Conservation (phyloP, 345 rosid genomes). For the Limnanthes douglasii region DNA sequence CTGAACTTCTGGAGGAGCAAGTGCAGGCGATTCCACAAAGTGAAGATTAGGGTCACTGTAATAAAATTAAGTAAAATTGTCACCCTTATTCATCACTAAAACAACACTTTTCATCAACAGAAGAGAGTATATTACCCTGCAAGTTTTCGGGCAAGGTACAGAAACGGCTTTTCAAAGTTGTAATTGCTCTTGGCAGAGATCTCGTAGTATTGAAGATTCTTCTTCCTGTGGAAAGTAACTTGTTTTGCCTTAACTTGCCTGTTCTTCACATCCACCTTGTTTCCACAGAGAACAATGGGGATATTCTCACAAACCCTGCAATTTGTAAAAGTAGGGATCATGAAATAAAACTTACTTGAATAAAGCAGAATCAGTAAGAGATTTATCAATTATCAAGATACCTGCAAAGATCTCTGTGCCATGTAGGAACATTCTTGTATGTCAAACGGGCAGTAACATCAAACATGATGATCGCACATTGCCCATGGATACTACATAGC, state of each 20-base stretch:
- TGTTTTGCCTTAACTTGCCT: constrained; percentile 96
- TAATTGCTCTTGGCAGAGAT: constrained; percentile 95
- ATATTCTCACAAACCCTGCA: constrained; percentile 82
- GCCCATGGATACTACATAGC: constrained; percentile 85
- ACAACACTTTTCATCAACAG: too few relatives aligned
- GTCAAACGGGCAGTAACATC: constrained; percentile 96
- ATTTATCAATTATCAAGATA: constrained; percentile 2
- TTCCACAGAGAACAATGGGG: constrained; percentile 90
- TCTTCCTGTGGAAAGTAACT: constrained; percentile 92
- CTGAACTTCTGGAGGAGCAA: constrained; percentile 92
- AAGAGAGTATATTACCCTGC: too few relatives aligned
- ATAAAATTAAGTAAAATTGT: not conserved
- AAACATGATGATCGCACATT: constrained; percentile 96
- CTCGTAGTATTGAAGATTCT: constrained; percentile 85
- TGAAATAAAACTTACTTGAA: not conserved
- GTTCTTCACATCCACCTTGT: constrained; percentile 91
- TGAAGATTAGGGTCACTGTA: constrained; percentile 64
- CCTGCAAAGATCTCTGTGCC: constrained; percentile 98
- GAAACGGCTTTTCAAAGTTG: constrained; percentile 87
- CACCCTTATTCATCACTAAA: too few relatives aligned
- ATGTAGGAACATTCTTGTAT: constrained; percentile 96
- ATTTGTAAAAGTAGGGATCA: too few relatives aligned
- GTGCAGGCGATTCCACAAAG: constrained; percentile 92
- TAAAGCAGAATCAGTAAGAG: not conserved
- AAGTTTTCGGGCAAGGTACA: constrained; percentile 85